phyloP scores from a whole-genome alignment of 306 rosid species.

The Dryas drummondii region DNA sequence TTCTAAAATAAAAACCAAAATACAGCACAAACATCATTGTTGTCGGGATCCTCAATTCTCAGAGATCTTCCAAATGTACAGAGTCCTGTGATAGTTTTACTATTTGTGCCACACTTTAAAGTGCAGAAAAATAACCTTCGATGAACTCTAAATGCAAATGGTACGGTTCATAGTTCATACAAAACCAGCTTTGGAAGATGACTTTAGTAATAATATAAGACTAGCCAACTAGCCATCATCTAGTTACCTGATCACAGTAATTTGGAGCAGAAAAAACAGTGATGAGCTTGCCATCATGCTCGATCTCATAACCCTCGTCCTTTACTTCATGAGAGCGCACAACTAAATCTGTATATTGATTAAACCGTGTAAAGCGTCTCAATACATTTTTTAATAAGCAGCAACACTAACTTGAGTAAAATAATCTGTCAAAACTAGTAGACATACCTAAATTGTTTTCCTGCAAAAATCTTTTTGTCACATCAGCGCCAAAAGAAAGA shows the following conservation, averaged over 20 bases:
- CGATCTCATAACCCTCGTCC: conserved; percentile 97
- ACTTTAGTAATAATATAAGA: conserved; percentile 3
- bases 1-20: not conserved
- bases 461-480: conserved; percentile 80
- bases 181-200: not conserved
- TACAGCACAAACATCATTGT: not conserved
- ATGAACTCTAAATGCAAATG: not conserved
- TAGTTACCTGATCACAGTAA: conserved; percentile 95
- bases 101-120: not conserved
- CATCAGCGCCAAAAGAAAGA: conserved; percentile 89
- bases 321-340: conserved; percentile 99
- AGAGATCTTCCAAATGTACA: not conserved
- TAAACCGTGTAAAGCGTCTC: conserved; percentile 18
- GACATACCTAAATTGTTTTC: conserved; percentile 82
- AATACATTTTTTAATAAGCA: not conserved
- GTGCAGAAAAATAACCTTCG: not conserved
- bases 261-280: conserved; percentile 99
- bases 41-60: not conserved
- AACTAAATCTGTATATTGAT: conserved; percentile 65
- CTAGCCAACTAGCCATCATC: not conserved
- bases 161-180: not conserved
- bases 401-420: conserved; percentile 6
- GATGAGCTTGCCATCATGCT: conserved; percentile 95
- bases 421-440: not conserved
- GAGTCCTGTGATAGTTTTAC: not conserved